phyloP scores from a whole-genome alignment of 257 asterid genomes.

The Primulina eburnea region DNA sequence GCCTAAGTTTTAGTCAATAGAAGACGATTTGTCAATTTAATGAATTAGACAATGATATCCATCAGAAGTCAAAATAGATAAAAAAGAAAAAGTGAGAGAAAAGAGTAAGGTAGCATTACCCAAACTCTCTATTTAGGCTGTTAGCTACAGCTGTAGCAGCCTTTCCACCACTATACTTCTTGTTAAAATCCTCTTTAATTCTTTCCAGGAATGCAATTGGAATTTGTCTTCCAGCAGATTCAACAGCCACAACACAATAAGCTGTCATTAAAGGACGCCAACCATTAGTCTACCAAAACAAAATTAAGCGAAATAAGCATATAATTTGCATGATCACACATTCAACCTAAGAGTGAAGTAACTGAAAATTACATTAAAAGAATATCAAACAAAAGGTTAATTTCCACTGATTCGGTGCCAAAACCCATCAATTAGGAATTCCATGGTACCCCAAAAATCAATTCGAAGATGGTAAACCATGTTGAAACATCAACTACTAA shows the following conservation, averaged over 20 bases:
- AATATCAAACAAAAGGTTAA: background rate
- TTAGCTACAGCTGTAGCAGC: conserved; percentile 43
- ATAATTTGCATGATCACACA: background rate
- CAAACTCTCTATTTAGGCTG: conserved; percentile 45
- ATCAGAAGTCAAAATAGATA: background rate
- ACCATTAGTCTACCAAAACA: background rate
- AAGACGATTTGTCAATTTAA: background rate
- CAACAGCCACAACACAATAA: conserved; percentile 53
- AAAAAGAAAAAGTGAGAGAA: background rate
- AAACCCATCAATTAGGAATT: background rate
- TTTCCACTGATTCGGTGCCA: background rate
- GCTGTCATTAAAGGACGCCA: conserved; percentile 27
- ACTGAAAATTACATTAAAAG: background rate
- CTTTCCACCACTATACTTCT: conserved; percentile 46
- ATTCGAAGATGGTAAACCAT: background rate
- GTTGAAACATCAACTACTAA: background rate
- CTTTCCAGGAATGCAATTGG: conserved; percentile 49
- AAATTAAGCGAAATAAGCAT: background rate
- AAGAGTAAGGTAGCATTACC: conserved; percentile 28
- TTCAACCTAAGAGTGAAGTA: too few species aligned
- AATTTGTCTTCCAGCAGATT: conserved; percentile 50
- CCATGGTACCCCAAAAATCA: background rate
- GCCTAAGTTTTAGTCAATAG: conserved; percentile 24
- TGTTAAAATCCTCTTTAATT: conserved; percentile 47
- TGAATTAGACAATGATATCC: background rate